Base-by-base conservation (phyloP, 768 basidiomycete species). In the Tephrocybe rancida region DNA sequence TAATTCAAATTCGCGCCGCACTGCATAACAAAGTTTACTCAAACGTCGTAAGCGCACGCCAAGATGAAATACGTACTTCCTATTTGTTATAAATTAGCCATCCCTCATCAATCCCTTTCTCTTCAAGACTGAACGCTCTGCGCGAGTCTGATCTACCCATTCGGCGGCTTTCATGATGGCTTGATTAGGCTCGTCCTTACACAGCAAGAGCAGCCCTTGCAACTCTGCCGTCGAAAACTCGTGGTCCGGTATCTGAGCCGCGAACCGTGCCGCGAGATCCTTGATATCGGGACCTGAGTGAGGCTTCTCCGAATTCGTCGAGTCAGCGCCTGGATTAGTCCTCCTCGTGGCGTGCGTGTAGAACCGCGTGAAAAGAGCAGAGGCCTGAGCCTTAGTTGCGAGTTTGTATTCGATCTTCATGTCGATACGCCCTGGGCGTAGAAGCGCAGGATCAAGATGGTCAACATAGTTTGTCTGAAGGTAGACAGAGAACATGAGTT, bases 201-300 rank as follows among this genome's bases (percentile, higher is more conserved):
- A 71, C 10, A 61, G 55, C 7, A 86, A 70, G 14, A 86, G 69
- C 63, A 76, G 85, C 0, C 83, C 82, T 59, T 86, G 84, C 1
- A 87, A 69, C 50, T 85, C 81, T 0, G 85, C 83, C 0, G 80
- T 79, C 24, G 81, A 80, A 57, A 85, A 81, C 54, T 76, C 73
- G 42, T 74, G 56, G 11, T 72, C 66, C 0, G 84, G 82, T 18
- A 86, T 64, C 2, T 50, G 50, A 0, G 63, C 57, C 0, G 76
- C 70, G 61, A 85, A 86, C n/a, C 62, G 39, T 1, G 62, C 51
- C 0, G 80, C 75, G 21, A 80, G 73, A 16, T 57, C 32, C 13
- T 55, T 13, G 37, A 77, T 26, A 52, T 48, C 42, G 30, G 46
- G 2, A 58, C 47, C 8, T 44, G 39, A 7, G 6, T 32, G 30